Evolutionary conservation across 2,329 filamentous ascomycete species (phyloP).

Genomic region (Trichophaea hybrida): DNA sequence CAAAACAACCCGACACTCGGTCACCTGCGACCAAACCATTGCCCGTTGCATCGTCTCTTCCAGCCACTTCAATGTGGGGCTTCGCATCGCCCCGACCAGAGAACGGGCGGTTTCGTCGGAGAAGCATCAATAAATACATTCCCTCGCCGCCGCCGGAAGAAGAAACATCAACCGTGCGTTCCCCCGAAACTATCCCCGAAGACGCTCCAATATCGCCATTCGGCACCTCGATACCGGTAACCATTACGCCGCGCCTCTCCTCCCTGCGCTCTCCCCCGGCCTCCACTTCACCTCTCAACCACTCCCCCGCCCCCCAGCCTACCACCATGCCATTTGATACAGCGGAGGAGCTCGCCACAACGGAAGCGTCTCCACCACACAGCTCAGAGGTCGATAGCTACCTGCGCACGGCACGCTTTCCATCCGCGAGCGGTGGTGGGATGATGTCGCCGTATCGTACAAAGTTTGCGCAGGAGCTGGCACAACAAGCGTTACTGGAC

Average conservation of each 20-base stretch:
- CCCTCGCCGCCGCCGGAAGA: slow-evolving; percentile 13
- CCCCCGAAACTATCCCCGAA: slow-evolving; percentile 9
- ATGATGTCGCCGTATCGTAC: slow-evolving; percentile 15
- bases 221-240: slow-evolving; percentile 17
- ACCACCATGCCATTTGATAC: not conserved
- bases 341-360: not conserved
- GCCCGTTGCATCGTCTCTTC: slow-evolving; percentile 15
- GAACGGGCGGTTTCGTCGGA: slow-evolving; percentile 8
- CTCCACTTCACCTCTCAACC: not conserved
- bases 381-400: slow-evolving; percentile 12
- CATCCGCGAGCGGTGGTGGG: slow-evolving; percentile 3
- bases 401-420: slow-evolving; percentile 14
- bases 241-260: slow-evolving; percentile 11
- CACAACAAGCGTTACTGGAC: slow-evolving; percentile 11
- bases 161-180: slow-evolving; percentile 3
- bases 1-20: not conserved
- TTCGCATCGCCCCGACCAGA: not conserved
- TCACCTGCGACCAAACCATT: not conserved
- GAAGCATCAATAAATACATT: slow-evolving; percentile 21
- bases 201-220: slow-evolving; percentile 1
- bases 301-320: not conserved
- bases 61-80: not conserved
- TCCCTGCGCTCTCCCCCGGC: slow-evolving; percentile 3
- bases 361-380: not conserved
- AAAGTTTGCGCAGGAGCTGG: slow-evolving; percentile 18